These are phyloP conservation scores for Wickerhamiella siamensis DNA, from an alignment of 805 yeast species.

Conservation along the genomic window DNA sequence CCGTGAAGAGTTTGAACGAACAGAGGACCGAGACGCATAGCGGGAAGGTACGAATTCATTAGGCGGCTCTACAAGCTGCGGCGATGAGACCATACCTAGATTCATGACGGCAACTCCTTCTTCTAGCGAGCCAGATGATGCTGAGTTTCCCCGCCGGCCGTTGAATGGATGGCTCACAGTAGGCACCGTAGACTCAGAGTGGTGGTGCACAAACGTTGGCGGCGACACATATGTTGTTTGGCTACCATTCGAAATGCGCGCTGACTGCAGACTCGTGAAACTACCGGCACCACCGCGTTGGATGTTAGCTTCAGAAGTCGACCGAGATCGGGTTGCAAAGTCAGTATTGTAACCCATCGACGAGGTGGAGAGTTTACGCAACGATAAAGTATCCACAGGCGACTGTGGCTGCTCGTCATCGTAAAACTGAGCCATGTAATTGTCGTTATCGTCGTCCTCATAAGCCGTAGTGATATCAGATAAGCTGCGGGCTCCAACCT, in stretches of 20 bases:
- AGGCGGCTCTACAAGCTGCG: neutral
- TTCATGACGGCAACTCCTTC: neutral
- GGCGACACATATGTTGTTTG: neutral
- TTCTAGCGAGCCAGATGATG: neutral
- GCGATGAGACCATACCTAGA: neutral
- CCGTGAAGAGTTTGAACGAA: neutral
- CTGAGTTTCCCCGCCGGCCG: neutral
- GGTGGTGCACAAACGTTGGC: slow-evolving; percentile 1
- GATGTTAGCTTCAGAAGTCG: slow-evolving; percentile 3
- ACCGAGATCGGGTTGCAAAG: slow-evolving; percentile 1
- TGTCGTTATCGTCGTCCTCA: slow-evolving; percentile 9
- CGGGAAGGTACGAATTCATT: slow-evolving; percentile 1
- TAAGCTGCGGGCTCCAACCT: neutral
- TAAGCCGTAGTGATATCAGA: slow-evolving; percentile 3
- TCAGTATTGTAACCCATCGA: neutral
- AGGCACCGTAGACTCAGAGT: neutral
- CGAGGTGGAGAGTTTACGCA: slow-evolving; percentile 1
- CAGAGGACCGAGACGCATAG: neutral
- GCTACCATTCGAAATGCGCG: neutral
- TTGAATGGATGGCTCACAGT: neutral
- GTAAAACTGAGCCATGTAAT: slow-evolving; percentile 8
- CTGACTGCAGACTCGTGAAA: neutral
- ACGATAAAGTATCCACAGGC: neutral
- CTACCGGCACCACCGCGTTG: slow-evolving; percentile 2
- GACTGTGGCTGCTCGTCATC: slow-evolving; percentile 8